Percentiles rank a stretch among this genome's conserved stretches.
Evolutionary conservation across 176 grass and related monocot species (phyloP).

Genomic region (Cymbopogon citratus): DNA sequence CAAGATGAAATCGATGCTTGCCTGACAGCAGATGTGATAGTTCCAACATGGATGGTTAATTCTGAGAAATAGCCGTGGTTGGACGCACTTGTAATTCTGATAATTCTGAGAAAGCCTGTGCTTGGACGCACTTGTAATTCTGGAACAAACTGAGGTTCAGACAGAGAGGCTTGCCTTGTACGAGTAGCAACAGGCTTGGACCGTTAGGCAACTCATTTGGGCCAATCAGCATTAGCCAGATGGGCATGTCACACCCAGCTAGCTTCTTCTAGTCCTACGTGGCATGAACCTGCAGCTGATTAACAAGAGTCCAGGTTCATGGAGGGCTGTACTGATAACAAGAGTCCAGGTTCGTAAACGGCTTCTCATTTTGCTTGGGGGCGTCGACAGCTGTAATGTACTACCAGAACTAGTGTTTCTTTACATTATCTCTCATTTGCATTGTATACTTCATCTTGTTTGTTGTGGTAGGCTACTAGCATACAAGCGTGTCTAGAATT

Average conservation of each 20-base stretch:
- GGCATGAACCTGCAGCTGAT: too few species aligned
- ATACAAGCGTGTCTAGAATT: neutral
- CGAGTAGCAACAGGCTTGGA: neutral
- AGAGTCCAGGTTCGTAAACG: slow-evolving; percentile 9
- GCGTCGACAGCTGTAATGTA: neutral
- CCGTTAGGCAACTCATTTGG: neutral
- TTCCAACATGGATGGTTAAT: neutral
- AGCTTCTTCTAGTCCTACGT: neutral
- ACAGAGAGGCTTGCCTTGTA: neutral
- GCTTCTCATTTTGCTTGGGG: neutral
- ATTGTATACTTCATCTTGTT: neutral
- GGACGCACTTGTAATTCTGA: neutral
- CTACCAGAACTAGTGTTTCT: neutral
- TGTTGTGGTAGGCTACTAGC: neutral
- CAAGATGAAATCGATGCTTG: slow-evolving; percentile 19
- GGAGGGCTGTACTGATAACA: neutral
- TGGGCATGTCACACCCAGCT: neutral
- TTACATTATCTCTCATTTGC: neutral
- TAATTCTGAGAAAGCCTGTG: too few species aligned
- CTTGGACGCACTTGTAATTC: too few species aligned
- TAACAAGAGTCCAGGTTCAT: too few species aligned
- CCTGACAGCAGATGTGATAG: slow-evolving; percentile 3
- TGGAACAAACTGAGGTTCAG: neutral
- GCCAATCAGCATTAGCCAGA: neutral
- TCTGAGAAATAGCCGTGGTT: neutral